Conservation (phyloP, 441 rosid genomes). For the Breynia disticha region DNA sequence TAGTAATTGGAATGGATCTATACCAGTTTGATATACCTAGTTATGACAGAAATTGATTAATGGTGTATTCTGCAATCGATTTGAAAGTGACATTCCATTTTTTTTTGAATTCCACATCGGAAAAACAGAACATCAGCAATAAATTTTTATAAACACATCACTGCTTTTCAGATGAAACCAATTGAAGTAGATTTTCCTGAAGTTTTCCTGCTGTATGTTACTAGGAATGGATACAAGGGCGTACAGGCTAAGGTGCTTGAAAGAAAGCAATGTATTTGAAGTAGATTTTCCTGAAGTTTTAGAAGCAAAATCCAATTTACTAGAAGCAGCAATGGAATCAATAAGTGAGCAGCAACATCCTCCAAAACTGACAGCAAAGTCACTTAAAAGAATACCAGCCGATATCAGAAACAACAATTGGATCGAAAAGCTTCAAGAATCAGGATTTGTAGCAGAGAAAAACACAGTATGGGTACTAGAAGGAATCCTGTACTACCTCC, state of each 20-base stretch:
- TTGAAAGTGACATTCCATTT: too few species aligned
- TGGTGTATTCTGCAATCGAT: too few species aligned
- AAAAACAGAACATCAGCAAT: too few species aligned
- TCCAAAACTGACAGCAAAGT: slow-evolving; percentile 47
- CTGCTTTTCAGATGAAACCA: too few species aligned
- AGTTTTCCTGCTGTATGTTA: neutral
- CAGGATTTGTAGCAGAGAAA: slow-evolving; percentile 55
- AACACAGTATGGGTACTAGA: slow-evolving; percentile 83
- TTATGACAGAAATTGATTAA: too few species aligned
- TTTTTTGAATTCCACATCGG: too few species aligned
- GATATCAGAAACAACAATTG: slow-evolving; percentile 61
- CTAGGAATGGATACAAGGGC: slow-evolving; percentile 93
- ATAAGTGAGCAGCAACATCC: slow-evolving; percentile 27
- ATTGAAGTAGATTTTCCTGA: too few species aligned
- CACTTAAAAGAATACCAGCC: slow-evolving; percentile 67
- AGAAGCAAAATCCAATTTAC: slow-evolving; percentile 49
- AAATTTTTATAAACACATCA: too few species aligned
- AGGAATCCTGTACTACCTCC: slow-evolving; percentile 79
- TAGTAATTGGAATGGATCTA: too few species aligned
- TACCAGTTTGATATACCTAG: too few species aligned
- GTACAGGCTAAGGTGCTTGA: slow-evolving; percentile 60
- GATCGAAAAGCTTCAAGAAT: slow-evolving; percentile 59
- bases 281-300: slow-evolving; percentile 75
- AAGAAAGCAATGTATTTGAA: slow-evolving; percentile 63
- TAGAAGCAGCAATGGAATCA: slow-evolving; percentile 49